phyloP scores from a whole-genome alignment of 164 flowering plant genomes.

The Protea cynaroides region DNA sequence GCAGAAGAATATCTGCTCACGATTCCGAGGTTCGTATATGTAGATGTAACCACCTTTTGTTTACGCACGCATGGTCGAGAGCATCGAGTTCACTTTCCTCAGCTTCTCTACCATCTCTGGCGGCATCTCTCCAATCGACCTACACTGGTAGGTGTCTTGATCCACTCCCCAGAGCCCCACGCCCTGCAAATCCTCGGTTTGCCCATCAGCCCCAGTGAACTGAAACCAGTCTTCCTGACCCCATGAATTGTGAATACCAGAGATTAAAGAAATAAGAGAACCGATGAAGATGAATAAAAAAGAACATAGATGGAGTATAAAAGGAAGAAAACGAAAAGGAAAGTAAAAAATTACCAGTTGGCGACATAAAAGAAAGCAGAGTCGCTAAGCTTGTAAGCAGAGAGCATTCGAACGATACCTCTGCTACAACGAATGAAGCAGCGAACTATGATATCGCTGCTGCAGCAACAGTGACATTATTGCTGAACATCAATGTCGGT shows the following conservation, averaged over 20 bases:
- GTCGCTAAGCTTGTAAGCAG: conserved; percentile 19
- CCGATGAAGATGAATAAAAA: too few species aligned
- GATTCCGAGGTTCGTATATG: too few species aligned
- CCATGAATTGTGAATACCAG: too few species aligned
- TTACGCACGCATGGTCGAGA: too few species aligned
- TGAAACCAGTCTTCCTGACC: too few species aligned
- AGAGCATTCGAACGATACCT: conserved; percentile 12
- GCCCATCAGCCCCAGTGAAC: conserved; percentile 17
- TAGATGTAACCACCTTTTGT: too few species aligned
- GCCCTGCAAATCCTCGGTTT: conserved; percentile 15
- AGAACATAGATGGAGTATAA: too few species aligned
- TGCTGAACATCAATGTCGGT: conserved; percentile 20
- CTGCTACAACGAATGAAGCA: conserved; percentile 23
- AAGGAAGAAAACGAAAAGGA: not conserved
- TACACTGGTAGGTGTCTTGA: conserved; percentile 13
- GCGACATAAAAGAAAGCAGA: conserved; percentile 20
- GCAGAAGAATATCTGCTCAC: too few species aligned
- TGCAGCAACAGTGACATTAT: conserved; percentile 22
- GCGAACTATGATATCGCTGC: conserved; percentile 13
- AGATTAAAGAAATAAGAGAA: too few species aligned
- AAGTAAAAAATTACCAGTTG: conserved; percentile 9
- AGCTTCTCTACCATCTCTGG: conserved; percentile 27
- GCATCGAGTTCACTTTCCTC: conserved; percentile 18
- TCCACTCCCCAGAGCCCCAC: conserved; percentile 52
- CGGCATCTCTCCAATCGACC: conserved; percentile 53